Base-by-base conservation (phyloP, 495 filamentous ascomycete genomes). In the Hyaloscypha bicolor region DNA sequence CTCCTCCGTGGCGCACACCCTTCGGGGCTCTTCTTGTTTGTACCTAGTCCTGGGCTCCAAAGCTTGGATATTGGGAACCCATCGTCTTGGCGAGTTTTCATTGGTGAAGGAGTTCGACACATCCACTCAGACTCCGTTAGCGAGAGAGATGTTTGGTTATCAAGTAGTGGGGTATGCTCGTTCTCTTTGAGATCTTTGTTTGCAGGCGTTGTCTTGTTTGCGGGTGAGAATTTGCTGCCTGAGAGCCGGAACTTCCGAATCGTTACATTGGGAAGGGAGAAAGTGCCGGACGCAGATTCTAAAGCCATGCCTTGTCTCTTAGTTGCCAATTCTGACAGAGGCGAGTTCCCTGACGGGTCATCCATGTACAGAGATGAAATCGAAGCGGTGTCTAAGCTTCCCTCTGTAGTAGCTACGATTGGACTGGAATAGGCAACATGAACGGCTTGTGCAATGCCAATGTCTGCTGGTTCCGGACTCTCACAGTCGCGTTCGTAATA, bases 101-200 rank as follows among this genome's bases (percentile, higher is more conserved):
- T 39, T 16, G 77, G 76, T 16, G 77, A 78, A 2, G 77, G 79
- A 22, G 75, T 76, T 30, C 74, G 75, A 33, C 75, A 71, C 68
- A 80, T 73, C 79, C 78, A 82, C 60, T 80, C 76, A 11, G 76
- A 62, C 60, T 81, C 79, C 3, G 67, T 77, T 11, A 79, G 58
- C 9, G 65, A 69, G 8, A 78, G 48, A 3, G 60, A 64, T 52
- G 19, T 69, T 53, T 19, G 42, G 61, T 39, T 72, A 62, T 57
- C 25, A 19, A 52, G 42, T 48, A 48, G 16, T 6, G 42, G 42
- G 11, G 42, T 16, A 19, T 14, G 9, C 16, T 11, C 9, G 64
- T 58, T 5, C 51, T 14, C 16, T 19, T 19, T 48, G 11, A 11
- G 42, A 19, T 29, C 64, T 52, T 55, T 9, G 33, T 52, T 31